These are phyloP conservation scores for Pseudonitzschia delicatissima DNA, from an alignment of 108 stramenopile species.

Conservation along the genomic window DNA sequence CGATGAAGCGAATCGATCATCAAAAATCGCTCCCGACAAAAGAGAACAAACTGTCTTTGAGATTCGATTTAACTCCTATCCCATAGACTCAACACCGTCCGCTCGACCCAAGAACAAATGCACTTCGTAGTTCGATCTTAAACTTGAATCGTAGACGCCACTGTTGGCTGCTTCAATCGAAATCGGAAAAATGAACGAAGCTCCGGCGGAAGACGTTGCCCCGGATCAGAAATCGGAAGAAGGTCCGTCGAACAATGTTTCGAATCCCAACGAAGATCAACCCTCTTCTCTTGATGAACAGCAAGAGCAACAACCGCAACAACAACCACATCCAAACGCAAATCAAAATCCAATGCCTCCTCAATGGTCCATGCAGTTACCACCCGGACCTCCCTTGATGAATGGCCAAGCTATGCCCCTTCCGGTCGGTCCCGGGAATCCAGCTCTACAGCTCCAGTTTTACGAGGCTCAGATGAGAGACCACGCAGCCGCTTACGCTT, in stretches of 20 bases:
- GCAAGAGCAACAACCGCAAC: neutral
- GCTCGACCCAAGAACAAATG: too few relatives aligned
- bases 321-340: neutral
- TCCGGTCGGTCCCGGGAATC: neutral
- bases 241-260: neutral
- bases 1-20: too few relatives aligned
- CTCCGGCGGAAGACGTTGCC: neutral
- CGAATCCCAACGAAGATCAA: neutral
- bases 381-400: neutral
- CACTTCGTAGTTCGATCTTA: too few relatives aligned
- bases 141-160: too few relatives aligned
- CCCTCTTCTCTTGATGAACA: neutral
- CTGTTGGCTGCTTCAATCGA: too few relatives aligned
- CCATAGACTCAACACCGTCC: too few relatives aligned
- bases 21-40: too few relatives aligned
- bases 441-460: conserved; percentile 43
- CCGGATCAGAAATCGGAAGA: neutral
- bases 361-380: neutral
- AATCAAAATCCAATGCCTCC: neutral
- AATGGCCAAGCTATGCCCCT: neutral
- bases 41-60: too few relatives aligned
- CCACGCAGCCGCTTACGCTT: conserved; percentile 79
- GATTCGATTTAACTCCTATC: too few relatives aligned
- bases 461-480: conserved; percentile 82
- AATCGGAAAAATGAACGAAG: neutral